Conservation (phyloP, 1,139 yeast genomes). For the Suhomyces taliae region DNA sequence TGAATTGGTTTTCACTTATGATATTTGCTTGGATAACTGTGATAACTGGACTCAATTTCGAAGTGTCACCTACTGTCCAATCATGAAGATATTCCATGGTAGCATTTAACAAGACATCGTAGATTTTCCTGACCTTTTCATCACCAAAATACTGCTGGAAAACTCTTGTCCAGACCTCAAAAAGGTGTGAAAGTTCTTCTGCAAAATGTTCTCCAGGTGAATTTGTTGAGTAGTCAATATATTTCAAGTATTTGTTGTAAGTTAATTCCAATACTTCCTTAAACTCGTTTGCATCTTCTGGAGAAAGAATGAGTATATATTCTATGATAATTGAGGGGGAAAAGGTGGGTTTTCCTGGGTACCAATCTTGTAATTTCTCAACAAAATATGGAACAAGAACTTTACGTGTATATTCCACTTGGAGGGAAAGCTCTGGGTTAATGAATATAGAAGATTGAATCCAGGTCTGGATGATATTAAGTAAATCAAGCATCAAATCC, state of each 20-base stretch:
- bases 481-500: constrained; percentile 7
- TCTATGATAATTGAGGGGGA: constrained; percentile 18
- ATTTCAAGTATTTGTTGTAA: constrained; percentile 14
- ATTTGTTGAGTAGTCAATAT: constrained; percentile 7
- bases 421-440: constrained; percentile 15
- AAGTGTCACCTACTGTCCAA: neutral
- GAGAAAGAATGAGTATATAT: constrained; percentile 18
- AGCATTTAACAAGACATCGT: neutral
- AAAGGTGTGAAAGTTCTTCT: constrained; percentile 6
- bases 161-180: constrained; percentile 12
- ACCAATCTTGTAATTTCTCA: constrained; percentile 16
- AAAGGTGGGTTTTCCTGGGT: constrained; percentile 9
- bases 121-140: neutral
- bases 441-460: constrained; percentile 17
- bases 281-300: constrained; percentile 16
- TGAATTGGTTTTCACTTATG: constrained; percentile 1
- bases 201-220: neutral
- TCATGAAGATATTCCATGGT: neutral
- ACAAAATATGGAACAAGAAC: constrained; percentile 20
- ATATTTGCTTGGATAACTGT: neutral
- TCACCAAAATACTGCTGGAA: constrained; percentile 13
- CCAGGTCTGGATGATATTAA: constrained; percentile 17
- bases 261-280: constrained; percentile 12
- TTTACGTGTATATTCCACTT: constrained; percentile 15
- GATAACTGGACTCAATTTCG: neutral